Evolutionary conservation across 2,329 filamentous ascomycete species (phyloP).

Genomic region (Apiospora marii): DNA sequence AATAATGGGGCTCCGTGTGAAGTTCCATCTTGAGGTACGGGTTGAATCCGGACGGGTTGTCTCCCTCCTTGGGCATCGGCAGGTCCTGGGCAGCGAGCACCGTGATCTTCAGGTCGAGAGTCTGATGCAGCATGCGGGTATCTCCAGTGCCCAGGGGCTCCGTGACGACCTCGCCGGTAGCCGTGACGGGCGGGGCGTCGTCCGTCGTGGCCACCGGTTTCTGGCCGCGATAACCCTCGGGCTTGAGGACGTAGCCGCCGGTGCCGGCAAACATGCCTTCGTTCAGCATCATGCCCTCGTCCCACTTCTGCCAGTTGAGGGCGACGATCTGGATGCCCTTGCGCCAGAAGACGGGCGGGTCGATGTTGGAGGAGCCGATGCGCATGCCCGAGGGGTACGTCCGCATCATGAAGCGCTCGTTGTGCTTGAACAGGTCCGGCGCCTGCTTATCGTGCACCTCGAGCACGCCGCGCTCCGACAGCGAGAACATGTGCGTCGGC

Average conservation of each 20-base stretch:
- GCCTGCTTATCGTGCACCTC: conserved; percentile 61
- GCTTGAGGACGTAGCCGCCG: conserved; percentile 87
- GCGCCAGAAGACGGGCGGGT: conserved; percentile 86
- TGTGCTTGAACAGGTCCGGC: conserved; percentile 76
- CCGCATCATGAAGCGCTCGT: conserved; percentile 82
- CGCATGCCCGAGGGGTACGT: conserved; percentile 86
- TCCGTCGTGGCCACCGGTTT: conserved; percentile 35
- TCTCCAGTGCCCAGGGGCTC: conserved; percentile 30
- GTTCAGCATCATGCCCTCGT: conserved; percentile 96
- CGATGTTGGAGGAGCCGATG: conserved; percentile 84
- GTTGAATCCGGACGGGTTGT: conserved; percentile 65
- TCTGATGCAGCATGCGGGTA: conserved; percentile 57
- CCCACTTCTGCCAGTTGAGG: conserved; percentile 91
- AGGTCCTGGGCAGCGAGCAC: conserved; percentile 80
- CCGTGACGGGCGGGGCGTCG: conserved; percentile 26
- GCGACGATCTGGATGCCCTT: conserved; percentile 91
- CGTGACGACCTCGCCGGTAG: conserved; percentile 26
- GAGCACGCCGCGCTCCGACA: conserved; percentile 71
- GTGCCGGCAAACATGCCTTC: conserved; percentile 89
- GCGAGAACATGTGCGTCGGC: conserved; percentile 74
- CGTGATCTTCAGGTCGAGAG: conserved; percentile 74
- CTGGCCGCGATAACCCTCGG: conserved; percentile 60
- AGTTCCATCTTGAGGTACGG: conserved; percentile 87
- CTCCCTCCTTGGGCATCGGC: conserved; percentile 66
- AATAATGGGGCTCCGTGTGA: conserved; percentile 70